These are phyloP conservation scores for Pythium aphanidermatum DNA, from an alignment of 352 stramenopile species.

Conservation along the genomic window DNA sequence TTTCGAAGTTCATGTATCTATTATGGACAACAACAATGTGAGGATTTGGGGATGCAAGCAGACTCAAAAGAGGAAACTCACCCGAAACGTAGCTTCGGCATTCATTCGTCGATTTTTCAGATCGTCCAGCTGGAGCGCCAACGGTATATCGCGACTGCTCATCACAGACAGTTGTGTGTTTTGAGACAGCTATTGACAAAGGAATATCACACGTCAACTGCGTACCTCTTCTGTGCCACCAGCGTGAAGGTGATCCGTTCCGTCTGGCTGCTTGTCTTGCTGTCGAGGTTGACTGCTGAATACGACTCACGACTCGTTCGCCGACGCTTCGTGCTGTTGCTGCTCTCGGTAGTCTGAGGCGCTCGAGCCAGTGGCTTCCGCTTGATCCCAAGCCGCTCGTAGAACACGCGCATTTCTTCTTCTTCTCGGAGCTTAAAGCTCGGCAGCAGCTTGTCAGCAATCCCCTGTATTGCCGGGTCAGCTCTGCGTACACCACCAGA, in stretches of 20 bases:
- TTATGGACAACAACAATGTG: neutral
- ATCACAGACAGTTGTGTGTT: neutral
- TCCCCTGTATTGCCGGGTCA: slow-evolving; percentile 51
- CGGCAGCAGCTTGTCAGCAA: slow-evolving; percentile 44
- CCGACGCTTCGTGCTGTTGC: no score
- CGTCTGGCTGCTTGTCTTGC: no score
- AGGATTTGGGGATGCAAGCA: no score
- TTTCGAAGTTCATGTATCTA: slow-evolving; percentile 61
- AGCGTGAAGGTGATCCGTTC: no score
- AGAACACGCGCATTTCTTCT: slow-evolving; percentile 33
- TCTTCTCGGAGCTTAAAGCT: slow-evolving; percentile 34
- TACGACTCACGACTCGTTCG: no score
- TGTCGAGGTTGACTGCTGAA: no score
- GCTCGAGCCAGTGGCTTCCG: no score
- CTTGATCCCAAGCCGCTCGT: slow-evolving; percentile 45
- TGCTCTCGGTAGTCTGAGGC: no score
- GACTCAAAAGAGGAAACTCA: neutral
- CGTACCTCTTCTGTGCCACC: neutral
- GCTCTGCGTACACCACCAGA: slow-evolving; percentile 27
- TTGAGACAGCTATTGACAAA: neutral
- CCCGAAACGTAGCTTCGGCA: neutral
- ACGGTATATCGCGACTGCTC: neutral
- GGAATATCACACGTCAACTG: neutral
- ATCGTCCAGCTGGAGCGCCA: neutral
- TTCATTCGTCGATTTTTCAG: neutral